Conservation (phyloP, 2,329 filamentous ascomycete species). For the Ceratocystis harringtonii region DNA sequence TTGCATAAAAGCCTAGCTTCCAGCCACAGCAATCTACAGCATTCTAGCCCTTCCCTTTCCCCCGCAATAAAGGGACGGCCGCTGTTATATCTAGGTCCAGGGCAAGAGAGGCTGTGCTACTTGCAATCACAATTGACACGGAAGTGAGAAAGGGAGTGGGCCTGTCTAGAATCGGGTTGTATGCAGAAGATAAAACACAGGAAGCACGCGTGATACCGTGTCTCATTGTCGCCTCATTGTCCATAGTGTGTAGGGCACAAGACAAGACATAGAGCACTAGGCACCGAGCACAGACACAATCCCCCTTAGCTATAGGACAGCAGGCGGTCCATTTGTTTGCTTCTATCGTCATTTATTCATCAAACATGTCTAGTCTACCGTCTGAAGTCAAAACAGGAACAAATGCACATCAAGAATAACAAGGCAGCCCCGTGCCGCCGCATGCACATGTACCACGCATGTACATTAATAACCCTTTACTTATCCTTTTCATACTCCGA, state of each 20-base stretch:
- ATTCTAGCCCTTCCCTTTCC: neutral
- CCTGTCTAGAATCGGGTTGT: too few species aligned
- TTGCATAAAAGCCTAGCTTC: neutral
- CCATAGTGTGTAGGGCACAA: too few species aligned
- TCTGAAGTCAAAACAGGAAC: neutral
- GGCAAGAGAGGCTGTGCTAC: neutral
- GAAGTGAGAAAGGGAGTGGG: neutral
- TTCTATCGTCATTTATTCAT: neutral
- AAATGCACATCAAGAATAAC: neutral
- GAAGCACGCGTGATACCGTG: too few species aligned
- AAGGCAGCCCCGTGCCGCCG: neutral
- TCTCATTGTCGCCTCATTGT: too few species aligned
- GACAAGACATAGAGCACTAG: too few species aligned
- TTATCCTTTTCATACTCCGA: slow-evolving; percentile 54
- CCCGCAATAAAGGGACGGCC: neutral
- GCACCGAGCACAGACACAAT: too few species aligned
- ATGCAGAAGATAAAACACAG: too few species aligned
- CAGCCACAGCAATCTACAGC: neutral
- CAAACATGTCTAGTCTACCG: neutral
- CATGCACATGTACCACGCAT: neutral
- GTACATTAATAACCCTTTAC: slow-evolving; percentile 21
- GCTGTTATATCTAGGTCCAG: neutral
- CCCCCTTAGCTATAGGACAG: neutral
- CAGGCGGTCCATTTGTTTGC: neutral
- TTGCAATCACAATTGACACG: neutral